These are phyloP conservation scores for Dendrobium catenatum DNA, from an alignment of 106 monocot genomes.

Conservation along the genomic window DNA sequence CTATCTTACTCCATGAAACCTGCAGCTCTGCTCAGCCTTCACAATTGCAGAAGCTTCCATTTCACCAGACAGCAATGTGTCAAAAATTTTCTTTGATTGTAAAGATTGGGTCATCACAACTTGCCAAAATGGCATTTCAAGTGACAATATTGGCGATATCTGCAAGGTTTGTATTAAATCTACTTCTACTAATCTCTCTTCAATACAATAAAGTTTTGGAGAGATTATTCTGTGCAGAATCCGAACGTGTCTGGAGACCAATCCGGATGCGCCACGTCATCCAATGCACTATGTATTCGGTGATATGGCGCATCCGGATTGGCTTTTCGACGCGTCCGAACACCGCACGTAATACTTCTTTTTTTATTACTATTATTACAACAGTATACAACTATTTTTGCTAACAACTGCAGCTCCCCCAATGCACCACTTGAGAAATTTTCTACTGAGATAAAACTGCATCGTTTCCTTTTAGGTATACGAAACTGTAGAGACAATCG, in stretches of 20 bases:
- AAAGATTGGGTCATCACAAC: conserved; percentile 51
- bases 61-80: conserved; percentile 28
- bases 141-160: conserved; percentile 52
- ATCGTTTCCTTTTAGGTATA: conserved; percentile 45
- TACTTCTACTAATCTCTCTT: no score
- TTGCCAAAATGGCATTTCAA: conserved; percentile 39
- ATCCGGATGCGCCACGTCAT: no score
- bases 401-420: no score
- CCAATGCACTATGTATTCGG: no score
- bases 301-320: no score
- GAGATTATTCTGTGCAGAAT: no score
- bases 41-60: conserved; percentile 51
- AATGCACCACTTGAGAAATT: no score
- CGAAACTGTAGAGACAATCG: conserved; percentile 65
- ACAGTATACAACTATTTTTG: no score
- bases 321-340: no score
- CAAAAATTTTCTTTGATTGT: conserved; percentile 61
- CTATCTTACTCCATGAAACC: background rate
- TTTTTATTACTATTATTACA: background rate
- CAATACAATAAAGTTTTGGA: no score
- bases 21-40: conserved; percentile 62
- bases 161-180: conserved; percentile 53
- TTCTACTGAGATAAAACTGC: background rate
- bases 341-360: background rate
- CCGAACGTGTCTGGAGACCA: no score